Base-by-base conservation (phyloP, 2,329 filamentous ascomycete genomes). In the Emergomyces orientalis region DNA sequence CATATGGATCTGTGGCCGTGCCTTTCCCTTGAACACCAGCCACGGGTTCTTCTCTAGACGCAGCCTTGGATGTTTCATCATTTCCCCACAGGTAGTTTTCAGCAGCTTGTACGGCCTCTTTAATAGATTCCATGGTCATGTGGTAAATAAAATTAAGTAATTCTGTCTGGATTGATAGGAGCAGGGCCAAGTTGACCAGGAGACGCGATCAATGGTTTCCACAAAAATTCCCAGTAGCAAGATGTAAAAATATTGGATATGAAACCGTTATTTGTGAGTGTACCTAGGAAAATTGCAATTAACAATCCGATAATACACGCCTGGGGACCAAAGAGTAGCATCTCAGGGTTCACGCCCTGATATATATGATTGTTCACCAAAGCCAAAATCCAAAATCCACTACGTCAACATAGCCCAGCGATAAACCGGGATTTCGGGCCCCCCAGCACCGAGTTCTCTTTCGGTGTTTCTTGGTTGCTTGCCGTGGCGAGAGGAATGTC, bases 1-100 rank as follows among this genome's bases (percentile, higher is more conserved):
- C 90, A 69, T 86, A 95, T 0, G 90, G 90, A 73, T 93, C 87
- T 14, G 83, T 84, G 52, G 80, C 81, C 30, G 82, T 81, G 4
- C 88, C 88, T 71, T 87, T 78, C 47, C 90, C 90, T 63, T 81
- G 78, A 60, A 84, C 78, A 27, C 90, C 90, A 25, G 88, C 88
- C 54, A 91, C 74, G 22, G 90, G 90, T 76, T 95, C 90, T 68
- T 77, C 74, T 56, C 79, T 79, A 49, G 25, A n/a, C 19, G 22
- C 43, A 22, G 17, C 19, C 65, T 61, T 13, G 68, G 67, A 43
- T 69, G 70, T 63, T 64, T 70, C 52, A 41, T 47, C 13, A 37
- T 78, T 76, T 14, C 80, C 80, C 79, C 79, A 83, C 49, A 84
- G 72, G 37, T 75, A 78, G 66, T 79, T 79, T 30, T 78, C 78